A percentile compares a stretch with the other conserved stretches of the same genome.
Conservation (phyloP, 1,284 basidiomycete genomes). For the Apiotrichum veenhuisii region DNA sequence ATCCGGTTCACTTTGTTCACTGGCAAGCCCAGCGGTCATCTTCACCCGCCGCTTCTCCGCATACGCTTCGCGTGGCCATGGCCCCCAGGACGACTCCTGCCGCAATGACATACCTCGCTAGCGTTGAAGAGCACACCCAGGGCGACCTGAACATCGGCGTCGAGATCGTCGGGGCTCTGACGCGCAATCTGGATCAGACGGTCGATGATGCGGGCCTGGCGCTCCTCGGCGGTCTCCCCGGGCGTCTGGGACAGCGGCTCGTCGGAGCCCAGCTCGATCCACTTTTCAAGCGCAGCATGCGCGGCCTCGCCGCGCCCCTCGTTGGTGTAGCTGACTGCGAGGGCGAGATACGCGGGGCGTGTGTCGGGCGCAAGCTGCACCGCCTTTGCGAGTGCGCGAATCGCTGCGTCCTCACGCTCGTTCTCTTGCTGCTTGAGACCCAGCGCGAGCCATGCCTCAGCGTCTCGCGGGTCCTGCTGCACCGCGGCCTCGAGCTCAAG, state of each 20-base stretch:
- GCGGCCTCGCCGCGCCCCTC: constrained; percentile 72
- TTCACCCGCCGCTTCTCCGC: background rate
- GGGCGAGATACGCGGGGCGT: constrained; percentile 80
- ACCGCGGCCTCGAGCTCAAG: constrained; percentile 88
- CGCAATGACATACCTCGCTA: constrained; percentile 61
- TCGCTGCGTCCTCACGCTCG: constrained; percentile 87
- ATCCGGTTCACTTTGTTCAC: background rate
- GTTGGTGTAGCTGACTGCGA: constrained; percentile 90
- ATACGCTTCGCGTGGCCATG: background rate
- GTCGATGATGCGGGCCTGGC: constrained; percentile 38
- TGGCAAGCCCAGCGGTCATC: too few relatives aligned
- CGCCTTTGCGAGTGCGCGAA: constrained; percentile 77
- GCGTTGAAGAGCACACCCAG: constrained; percentile 90
- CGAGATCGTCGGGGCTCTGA: constrained; percentile 57
- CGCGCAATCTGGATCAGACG: constrained; percentile 50
- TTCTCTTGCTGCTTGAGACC: constrained; percentile 98
- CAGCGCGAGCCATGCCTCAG: constrained; percentile 80
- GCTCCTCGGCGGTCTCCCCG: constrained; percentile 18
- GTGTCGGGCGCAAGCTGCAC: constrained; percentile 73
- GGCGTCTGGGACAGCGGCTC: constrained; percentile 9
- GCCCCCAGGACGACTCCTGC: background rate
- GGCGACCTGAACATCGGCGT: constrained; percentile 93
- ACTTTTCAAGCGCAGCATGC: constrained; percentile 74
- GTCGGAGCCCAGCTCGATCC: constrained; percentile 57
- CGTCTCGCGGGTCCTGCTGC: constrained; percentile 68